A percentile compares a stretch with the other conserved stretches of the same genome.
Evolutionary conservation across 805 yeast genomes (phyloP).

Genomic region (Hanseniaspora vineae): DNA sequence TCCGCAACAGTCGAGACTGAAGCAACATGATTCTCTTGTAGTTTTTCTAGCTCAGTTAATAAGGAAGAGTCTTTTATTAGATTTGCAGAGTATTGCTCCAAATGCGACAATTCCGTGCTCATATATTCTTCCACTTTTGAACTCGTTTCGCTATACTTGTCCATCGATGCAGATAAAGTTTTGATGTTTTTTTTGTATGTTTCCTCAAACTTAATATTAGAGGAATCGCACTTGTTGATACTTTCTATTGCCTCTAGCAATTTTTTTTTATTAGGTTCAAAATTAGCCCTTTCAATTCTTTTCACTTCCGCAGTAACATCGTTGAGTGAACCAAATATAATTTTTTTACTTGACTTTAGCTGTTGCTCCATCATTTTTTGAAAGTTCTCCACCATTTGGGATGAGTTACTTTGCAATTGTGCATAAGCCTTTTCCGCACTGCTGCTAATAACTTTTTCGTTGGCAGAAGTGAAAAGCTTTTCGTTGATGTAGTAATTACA

Average conservation of each 20-base stretch:
- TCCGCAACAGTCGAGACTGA: neutral
- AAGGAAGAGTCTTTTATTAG: neutral
- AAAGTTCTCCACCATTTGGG: conserved; percentile 11
- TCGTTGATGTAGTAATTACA: conserved; percentile 19
- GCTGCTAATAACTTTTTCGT: conserved; percentile 9
- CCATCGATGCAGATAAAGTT: conserved; percentile 11
- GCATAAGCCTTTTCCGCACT: conserved; percentile 16
- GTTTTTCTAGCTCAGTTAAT: neutral
- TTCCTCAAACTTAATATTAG: conserved; percentile 14
- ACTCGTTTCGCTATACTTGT: conserved; percentile 10
- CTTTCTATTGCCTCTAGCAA: conserved; percentile 21
- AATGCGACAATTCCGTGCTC: neutral
- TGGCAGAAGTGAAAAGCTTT: conserved; percentile 16
- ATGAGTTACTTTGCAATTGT: conserved; percentile 14
- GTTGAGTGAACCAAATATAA: conserved; percentile 15
- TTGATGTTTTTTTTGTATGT: conserved; percentile 10
- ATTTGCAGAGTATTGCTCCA: conserved; percentile 4
- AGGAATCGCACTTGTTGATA: conserved; percentile 22
- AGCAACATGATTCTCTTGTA: neutral
- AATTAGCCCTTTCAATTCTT: conserved; percentile 16
- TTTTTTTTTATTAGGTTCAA: conserved; percentile 18
- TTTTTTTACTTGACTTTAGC: conserved; percentile 4
- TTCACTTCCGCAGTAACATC: conserved; percentile 18
- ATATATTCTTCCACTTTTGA: conserved; percentile 5
- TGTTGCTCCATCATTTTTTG: conserved; percentile 11